These are phyloP conservation scores for Eleusine indica DNA, from an alignment of 176 grass and related monocot species.

Conservation along the genomic window DNA sequence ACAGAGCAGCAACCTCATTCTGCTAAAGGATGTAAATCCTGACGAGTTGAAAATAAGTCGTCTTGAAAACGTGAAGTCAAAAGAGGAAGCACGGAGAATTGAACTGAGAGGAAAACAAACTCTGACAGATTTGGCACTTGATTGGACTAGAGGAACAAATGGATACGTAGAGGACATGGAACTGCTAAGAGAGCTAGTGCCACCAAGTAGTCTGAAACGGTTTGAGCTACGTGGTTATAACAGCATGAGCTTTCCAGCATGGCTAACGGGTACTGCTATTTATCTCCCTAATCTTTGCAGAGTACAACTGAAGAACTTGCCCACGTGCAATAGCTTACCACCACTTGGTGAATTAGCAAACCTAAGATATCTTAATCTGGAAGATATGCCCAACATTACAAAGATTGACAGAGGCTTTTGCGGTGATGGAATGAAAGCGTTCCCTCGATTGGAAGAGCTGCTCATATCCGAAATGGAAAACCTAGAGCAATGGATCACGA, in stretches of 20 bases:
- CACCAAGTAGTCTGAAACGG: background rate
- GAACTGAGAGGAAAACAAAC: background rate
- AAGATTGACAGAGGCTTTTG: background rate
- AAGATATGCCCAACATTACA: background rate
- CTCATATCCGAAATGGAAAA: background rate
- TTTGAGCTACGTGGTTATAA: background rate
- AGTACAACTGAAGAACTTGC: background rate
- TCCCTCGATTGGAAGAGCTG: background rate
- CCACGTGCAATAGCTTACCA: background rate
- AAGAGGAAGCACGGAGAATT: background rate
- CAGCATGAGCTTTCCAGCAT: background rate
- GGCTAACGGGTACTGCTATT: background rate
- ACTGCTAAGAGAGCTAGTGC: background rate
- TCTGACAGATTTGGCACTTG: background rate
- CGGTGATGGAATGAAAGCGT: background rate
- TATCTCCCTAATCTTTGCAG: background rate
- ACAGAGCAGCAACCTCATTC: background rate
- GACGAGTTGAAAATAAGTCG: background rate
- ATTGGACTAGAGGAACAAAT: background rate
- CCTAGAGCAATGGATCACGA: background rate
- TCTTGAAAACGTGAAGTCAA: slow-evolving; percentile 10
- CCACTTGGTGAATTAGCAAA: slow-evolving; percentile 3
- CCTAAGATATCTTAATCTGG: background rate
- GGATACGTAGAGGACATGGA: background rate
- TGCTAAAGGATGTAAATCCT: background rate